Evolutionary conservation across 345 rosid species (phyloP), one percentile per base, ranked within the genome.

Genomic region (Sonneratia alba): DNA sequence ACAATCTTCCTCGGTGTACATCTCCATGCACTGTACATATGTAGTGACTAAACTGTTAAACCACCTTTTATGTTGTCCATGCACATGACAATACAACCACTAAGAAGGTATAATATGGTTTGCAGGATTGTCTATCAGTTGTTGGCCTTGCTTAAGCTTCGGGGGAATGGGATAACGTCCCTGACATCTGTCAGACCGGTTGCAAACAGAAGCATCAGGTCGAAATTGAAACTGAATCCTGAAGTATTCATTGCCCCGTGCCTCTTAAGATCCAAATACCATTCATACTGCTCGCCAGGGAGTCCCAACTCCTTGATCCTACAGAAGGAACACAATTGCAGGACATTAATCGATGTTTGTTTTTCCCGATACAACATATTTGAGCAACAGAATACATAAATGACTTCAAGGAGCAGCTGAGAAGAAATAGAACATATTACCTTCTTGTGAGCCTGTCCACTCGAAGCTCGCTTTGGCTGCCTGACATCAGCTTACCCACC

Each of bases 401-500:
- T 19, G 55, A 8, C 61, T 61, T 13, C 7, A 5, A 9, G 6
- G 36, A 61, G 36, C 65, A 24, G 16, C 65, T 27, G 15, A 49
- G 3, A 61, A 61, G 36, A 62, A 27, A 32, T 62, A 4, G 19
- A 34, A 62, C 5, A 16, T 27, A 15, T n/a, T 75, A 88, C 96
- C 92, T 94, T 48, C 73, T 37, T 68, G 74, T 70, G 27, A 94
- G 71, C 57, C 70, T 49, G 62, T 83, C 80, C 43, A 88, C 16
- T 37, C 97, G 87, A 77, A 91, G 97, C 80, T 94, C 98, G 48
- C 78, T 88, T 82, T 94, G 96, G 88, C 90, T 80, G 40, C 98
- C 97, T 1, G 84, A 72, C 74, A 91, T 83, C 71, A 91, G 45
- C 73, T 72, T 77, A 36, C 98, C 98, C 36, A 85, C 83, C 98